Base-by-base conservation (phyloP, 805 yeast genomes). In the Starmerella kuoi region DNA sequence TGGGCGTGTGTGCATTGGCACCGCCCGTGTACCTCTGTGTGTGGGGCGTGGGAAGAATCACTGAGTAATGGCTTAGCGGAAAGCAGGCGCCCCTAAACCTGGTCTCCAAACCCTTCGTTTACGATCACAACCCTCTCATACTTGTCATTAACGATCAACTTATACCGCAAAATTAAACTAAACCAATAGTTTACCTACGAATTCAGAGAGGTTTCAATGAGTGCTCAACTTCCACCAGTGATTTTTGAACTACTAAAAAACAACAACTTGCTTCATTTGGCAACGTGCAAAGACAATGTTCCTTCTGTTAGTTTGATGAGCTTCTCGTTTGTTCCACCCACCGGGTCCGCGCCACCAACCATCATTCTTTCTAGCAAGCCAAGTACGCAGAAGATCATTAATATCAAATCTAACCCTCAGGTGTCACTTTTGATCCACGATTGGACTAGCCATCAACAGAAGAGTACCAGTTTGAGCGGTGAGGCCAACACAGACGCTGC, bases 221-320 rank as follows among this genome's bases (percentile, higher is more conserved):
- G 34, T 18, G 38, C 37, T 3, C 30, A 30, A 15, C 21, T 40
- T 12, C 55, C 54, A 9, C 38, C 46, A 26, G 24, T 30, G 18
- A 48, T 50, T 12, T 24, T 27, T 22, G 43, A 44, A 15, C 38
- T 54, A 42, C 44, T 54, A 25, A 36, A 36, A 24, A 44, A 39
- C 46, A 48, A 48, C 42, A 46, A 49, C 33, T 45, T 53, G 59
- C 74, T 87, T 31, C 96, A 87, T 59, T 67, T 87, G 36, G 96
- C 88, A 2, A 88, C 97, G 2, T 73, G 85, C 45, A 65, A 67
- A 39, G 70, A 82, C 34, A 69, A 79, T 52, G 61, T 74, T 35
- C 97, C 97, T 5, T 91, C 87, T 47, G 94, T 86, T 3, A 74
- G 91, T 17, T 68, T 88, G 49, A 88, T 88, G 97, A 88, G 84